Evolutionary conservation across 2,329 filamentous ascomycete species (phyloP).

Genomic region (Paecilomyces sp.): DNA sequence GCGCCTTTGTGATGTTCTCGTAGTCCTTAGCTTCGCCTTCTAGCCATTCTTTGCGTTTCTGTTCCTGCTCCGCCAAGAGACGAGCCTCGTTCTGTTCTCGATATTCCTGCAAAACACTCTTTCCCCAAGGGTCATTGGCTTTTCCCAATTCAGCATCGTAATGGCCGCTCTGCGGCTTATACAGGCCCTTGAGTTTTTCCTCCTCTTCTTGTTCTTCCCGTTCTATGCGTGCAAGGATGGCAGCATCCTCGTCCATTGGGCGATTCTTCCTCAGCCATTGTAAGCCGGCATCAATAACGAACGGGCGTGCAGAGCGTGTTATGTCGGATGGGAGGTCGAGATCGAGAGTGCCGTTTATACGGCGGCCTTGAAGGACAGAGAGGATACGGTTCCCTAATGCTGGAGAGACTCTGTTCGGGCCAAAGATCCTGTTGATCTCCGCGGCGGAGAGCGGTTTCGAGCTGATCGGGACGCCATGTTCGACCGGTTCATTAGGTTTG

Average conservation of each 20-base stretch:
- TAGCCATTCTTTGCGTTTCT: slow-evolving; percentile 46
- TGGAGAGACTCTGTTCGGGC: slow-evolving; percentile 18
- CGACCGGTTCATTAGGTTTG: slow-evolving; percentile 7
- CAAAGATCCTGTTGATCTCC: slow-evolving; percentile 30
- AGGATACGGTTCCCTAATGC: slow-evolving; percentile 31
- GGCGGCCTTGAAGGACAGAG: slow-evolving; percentile 35
- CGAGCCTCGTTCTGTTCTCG: slow-evolving; percentile 33
- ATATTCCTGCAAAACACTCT: slow-evolving; percentile 33
- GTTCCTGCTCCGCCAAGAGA: slow-evolving; percentile 37
- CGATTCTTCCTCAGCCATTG: slow-evolving; percentile 36
- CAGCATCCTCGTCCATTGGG: slow-evolving; percentile 42
- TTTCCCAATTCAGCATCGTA: slow-evolving; percentile 35
- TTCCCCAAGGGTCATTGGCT: slow-evolving; percentile 34
- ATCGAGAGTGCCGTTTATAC: slow-evolving; percentile 39
- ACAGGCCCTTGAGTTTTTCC: slow-evolving; percentile 30
- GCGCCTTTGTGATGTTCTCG: slow-evolving; percentile 22
- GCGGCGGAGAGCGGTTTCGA: slow-evolving; percentile 22
- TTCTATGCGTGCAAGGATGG: slow-evolving; percentile 39
- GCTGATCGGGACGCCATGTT: slow-evolving; percentile 21
- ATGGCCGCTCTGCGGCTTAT: slow-evolving; percentile 37
- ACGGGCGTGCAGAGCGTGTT: slow-evolving; percentile 20
- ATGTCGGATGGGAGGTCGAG: slow-evolving; percentile 35
- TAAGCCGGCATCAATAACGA: slow-evolving; percentile 29
- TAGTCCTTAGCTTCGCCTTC: slow-evolving; percentile 40
- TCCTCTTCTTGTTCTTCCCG: slow-evolving; percentile 31